Conservation (phyloP, 2,329 filamentous ascomycete species). For the Colletotrichum cereale region DNA sequence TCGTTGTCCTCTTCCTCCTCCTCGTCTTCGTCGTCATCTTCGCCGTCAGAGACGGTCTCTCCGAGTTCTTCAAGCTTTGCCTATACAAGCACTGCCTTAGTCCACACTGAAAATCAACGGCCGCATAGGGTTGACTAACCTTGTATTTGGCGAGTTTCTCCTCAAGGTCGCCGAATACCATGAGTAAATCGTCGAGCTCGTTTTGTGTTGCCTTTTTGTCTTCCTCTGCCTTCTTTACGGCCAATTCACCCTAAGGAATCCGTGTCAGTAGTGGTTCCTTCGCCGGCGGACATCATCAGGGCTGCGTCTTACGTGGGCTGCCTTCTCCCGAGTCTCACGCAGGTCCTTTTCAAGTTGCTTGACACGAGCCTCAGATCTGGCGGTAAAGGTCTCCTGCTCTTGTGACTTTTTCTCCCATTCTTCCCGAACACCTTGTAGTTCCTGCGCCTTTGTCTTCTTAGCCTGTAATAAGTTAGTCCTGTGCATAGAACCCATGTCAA, state of each 20-base stretch:
- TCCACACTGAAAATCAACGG: neutral
- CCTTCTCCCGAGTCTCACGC: slow-evolving; percentile 46
- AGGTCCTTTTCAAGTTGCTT: slow-evolving; percentile 48
- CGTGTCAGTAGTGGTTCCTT: slow-evolving; percentile 14
- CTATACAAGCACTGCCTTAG: slow-evolving; percentile 48
- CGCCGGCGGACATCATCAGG: neutral
- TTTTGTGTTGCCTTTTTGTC: slow-evolving; percentile 74
- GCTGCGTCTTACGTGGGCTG: slow-evolving; percentile 22
- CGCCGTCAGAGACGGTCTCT: slow-evolving; percentile 80
- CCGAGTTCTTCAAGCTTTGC: slow-evolving; percentile 74
- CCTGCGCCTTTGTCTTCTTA: slow-evolving; percentile 70
- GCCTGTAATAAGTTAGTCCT: slow-evolving; percentile 56
- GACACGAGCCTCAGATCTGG: slow-evolving; percentile 50
- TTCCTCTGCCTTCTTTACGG: slow-evolving; percentile 65
- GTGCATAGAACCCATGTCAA: too few relatives aligned
- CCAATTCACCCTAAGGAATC: slow-evolving; percentile 47
- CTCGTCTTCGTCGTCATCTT: slow-evolving; percentile 72
- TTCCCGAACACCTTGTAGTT: slow-evolving; percentile 67
- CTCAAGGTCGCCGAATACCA: slow-evolving; percentile 85
- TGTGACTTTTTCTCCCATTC: slow-evolving; percentile 54
- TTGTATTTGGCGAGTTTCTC: slow-evolving; percentile 83
- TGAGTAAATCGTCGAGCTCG: slow-evolving; percentile 84
- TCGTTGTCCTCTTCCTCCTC: slow-evolving; percentile 56
- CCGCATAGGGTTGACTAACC: slow-evolving; percentile 58
- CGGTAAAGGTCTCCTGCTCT: slow-evolving; percentile 55